phyloP scores from a whole-genome alignment of 345 rosid genomes.

The Eucalyptus melliodora region DNA sequence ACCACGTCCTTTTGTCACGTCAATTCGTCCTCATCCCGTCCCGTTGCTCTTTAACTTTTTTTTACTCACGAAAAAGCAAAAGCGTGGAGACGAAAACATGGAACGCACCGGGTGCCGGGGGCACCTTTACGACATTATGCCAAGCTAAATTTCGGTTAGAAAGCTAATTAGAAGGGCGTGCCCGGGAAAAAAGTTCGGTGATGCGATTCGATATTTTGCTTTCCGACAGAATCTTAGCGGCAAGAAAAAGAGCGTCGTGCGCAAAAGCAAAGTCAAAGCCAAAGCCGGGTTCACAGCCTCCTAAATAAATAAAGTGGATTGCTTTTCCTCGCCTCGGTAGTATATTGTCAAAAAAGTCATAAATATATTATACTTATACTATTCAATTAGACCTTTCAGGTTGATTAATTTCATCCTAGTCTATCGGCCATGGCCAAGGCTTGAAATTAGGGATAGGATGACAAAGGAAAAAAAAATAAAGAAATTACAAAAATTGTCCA shows the following conservation, averaged over 20 bases:
- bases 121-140: not conserved
- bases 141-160: not conserved
- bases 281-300: not conserved
- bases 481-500: too few relatives aligned
- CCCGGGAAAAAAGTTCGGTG: not conserved
- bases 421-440: too few relatives aligned
- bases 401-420: too few relatives aligned
- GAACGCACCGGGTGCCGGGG: not conserved
- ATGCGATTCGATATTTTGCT: not conserved
- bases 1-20: not conserved
- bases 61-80: not conserved
- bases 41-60: not conserved
- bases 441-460: accelerated
- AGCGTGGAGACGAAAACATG: not conserved
- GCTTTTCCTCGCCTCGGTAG: accelerated
- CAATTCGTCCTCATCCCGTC: not conserved
- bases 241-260: not conserved
- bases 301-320: not conserved
- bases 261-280: not conserved
- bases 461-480: too few relatives aligned
- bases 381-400: too few relatives aligned
- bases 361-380: too few relatives aligned
- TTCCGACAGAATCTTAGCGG: not conserved
- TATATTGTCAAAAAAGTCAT: not conserved
- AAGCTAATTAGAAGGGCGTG: not conserved